Evolutionary conservation across 495 filamentous ascomycete species (phyloP), one percentile per base, ranked within the genome.

Genomic region (Chaetomium cochliodes): DNA sequence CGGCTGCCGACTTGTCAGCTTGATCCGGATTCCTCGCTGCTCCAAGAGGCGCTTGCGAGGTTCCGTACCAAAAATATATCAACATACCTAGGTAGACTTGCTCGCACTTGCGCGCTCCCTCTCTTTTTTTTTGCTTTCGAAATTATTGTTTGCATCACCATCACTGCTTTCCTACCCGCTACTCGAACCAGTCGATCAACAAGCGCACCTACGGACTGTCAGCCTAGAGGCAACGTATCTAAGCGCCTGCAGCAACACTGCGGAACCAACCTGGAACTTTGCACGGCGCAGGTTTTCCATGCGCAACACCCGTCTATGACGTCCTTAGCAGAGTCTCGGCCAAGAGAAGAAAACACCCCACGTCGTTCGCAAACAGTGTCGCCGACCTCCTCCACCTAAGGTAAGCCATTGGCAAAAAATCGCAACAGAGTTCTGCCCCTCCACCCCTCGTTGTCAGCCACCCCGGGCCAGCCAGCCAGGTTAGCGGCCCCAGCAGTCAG

Each of bases 251-350:
- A 60, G 26, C 9, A 51, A 22, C 41, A 60, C 57, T 30, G 44
- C 58, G 46, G 22, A 33, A 12, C 25, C 44, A 47, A 47, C 39
- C 60, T 37, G 33, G 33, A n/a, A 33, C 26, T 8, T 63, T 49
- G 39, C 60, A 54, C 54, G 49, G 49, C 25, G 25, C 52, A 47
- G 51, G 25, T 63, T 63, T 62, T 54, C 50, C 15, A 44, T 28
- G 37, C 33, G 23, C 39, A 58, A 28, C 47, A 28, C 23, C 60
- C 52, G 60, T 63, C 60, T 55, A 63, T 63, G 60, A 63, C 60
- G 60, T 63, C 60, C 52, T 25, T 5, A 18, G 33, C 25, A 11
- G 28, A 37, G 8, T 44, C 51, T 55, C 51, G 26, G 1, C 60
- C 30, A 61, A 52, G 28, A 25, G 15, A 20, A 55, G 5, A 55